Percentiles rank a stretch among this genome's conserved stretches.
phyloP scores from a whole-genome alignment of 306 rosid genomes.

The Pueraria montana region DNA sequence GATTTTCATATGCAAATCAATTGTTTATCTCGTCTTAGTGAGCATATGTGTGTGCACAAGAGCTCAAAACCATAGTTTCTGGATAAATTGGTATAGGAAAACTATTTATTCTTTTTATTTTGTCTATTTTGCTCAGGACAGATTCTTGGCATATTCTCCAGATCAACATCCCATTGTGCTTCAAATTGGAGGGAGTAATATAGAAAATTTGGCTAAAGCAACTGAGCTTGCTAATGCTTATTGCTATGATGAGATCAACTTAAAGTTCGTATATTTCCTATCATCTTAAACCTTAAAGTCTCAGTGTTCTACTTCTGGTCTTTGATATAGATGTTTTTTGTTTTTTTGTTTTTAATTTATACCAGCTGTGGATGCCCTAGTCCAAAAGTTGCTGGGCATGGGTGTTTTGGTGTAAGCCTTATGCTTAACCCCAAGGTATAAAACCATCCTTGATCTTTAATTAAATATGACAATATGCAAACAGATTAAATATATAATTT shows the following conservation, averaged over 20 bases:
- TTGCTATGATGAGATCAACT: slow-evolving; percentile 89
- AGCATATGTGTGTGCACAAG: slow-evolving; percentile 8
- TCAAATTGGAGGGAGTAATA: slow-evolving; percentile 93
- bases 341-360: neutral
- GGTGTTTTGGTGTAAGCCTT: slow-evolving; percentile 92
- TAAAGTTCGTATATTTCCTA: slow-evolving; percentile 68
- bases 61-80: slow-evolving; percentile 6
- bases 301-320: slow-evolving; percentile 4
- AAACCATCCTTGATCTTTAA: slow-evolving; percentile 38
- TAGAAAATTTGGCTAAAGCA: slow-evolving; percentile 86
- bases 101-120: slow-evolving; percentile 35
- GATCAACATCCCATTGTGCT: slow-evolving; percentile 95
- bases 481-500: neutral
- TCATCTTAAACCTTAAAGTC: slow-evolving; percentile 32
- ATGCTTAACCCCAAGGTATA: slow-evolving; percentile 98
- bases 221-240: slow-evolving; percentile 83
- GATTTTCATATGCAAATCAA: neutral
- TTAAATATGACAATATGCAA: slow-evolving; percentile 39
- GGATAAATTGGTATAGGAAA: slow-evolving; percentile 8
- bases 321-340: neutral
- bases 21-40: neutral
- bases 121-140: slow-evolving; percentile 77
- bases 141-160: slow-evolving; percentile 89
- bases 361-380: slow-evolving; percentile 97
- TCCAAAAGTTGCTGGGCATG: slow-evolving; percentile 96